Evolutionary conservation across 306 rosid species (phyloP).

Genomic region (Pyrus betulifolia): DNA sequence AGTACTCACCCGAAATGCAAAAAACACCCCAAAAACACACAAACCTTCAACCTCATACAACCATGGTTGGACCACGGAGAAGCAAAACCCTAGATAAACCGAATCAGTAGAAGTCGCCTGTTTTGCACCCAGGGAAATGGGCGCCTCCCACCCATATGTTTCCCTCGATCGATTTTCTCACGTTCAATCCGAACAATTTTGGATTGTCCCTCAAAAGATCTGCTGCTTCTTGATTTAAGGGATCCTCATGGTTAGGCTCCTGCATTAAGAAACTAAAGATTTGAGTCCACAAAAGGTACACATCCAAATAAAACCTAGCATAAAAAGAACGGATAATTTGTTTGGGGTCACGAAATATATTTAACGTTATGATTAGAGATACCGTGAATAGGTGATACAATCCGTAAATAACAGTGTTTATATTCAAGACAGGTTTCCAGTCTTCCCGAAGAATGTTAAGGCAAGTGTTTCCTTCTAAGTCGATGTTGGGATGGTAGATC

Average conservation of each 20-base stretch:
- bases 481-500: slow-evolving; percentile 46
- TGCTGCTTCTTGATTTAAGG: slow-evolving; percentile 36
- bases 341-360: too few species aligned
- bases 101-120: too few species aligned
- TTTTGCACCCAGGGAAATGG: slow-evolving; percentile 21
- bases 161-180: slow-evolving; percentile 33
- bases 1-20: neutral
- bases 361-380: neutral
- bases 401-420: slow-evolving; percentile 33
- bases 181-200: slow-evolving; percentile 23
- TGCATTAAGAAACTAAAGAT: neutral
- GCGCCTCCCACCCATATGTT: slow-evolving; percentile 13
- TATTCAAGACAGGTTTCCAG: slow-evolving; percentile 39
- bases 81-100: neutral
- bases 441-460: slow-evolving; percentile 39
- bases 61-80: neutral
- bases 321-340: too few species aligned
- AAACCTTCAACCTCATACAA: neutral
- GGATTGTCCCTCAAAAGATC: slow-evolving; percentile 33
- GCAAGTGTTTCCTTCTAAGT: slow-evolving; percentile 44
- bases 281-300: neutral
- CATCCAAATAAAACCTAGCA: neutral
- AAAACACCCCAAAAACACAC: neutral
- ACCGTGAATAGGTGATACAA: slow-evolving; percentile 40
- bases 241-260: slow-evolving; percentile 33